These are phyloP conservation scores for Penicillium steckii DNA, from an alignment of 495 filamentous ascomycete species.

Conservation along the genomic window DNA sequence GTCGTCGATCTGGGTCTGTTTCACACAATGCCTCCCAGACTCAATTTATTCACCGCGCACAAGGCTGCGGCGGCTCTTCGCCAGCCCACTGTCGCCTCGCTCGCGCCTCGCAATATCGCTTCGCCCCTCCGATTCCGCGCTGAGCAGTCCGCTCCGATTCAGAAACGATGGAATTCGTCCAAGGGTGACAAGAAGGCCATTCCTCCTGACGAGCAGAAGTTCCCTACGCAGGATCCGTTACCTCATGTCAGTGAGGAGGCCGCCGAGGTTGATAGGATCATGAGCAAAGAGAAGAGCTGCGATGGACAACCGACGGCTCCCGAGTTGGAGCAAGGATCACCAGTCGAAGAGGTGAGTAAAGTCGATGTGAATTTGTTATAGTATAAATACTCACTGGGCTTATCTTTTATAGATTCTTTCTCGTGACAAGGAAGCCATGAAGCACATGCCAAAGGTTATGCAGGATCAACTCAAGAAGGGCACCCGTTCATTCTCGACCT, in stretches of 20 bases:
- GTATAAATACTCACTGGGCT: not conserved
- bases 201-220: conserved; percentile 36
- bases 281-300: conserved; percentile 40
- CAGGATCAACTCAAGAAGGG: conserved; percentile 54
- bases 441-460: conserved; percentile 68
- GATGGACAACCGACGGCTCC: conserved; percentile 50
- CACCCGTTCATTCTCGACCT: conserved; percentile 60
- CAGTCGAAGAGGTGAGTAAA: conserved; percentile 58
- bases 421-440: conserved; percentile 58
- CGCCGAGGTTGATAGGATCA: conserved; percentile 53
- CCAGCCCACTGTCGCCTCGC: conserved; percentile 23
- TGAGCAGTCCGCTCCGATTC: conserved; percentile 18
- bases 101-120: conserved; percentile 26
- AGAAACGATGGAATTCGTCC: conserved; percentile 43
- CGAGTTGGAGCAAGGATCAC: conserved; percentile 64
- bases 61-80: conserved; percentile 35
- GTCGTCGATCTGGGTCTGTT: conserved; percentile 6
- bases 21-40: conserved; percentile 36
- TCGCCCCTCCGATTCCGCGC: conserved; percentile 23
- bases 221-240: conserved; percentile 54
- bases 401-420: conserved; percentile 54
- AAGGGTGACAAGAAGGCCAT: conserved; percentile 42
- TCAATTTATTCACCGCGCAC: conserved; percentile 39
- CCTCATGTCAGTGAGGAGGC: conserved; percentile 67
- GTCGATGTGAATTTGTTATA: no score